Evolutionary conservation across 2,329 filamentous ascomycete species (phyloP).

Genomic region (Ophiostoma fasciatum): DNA sequence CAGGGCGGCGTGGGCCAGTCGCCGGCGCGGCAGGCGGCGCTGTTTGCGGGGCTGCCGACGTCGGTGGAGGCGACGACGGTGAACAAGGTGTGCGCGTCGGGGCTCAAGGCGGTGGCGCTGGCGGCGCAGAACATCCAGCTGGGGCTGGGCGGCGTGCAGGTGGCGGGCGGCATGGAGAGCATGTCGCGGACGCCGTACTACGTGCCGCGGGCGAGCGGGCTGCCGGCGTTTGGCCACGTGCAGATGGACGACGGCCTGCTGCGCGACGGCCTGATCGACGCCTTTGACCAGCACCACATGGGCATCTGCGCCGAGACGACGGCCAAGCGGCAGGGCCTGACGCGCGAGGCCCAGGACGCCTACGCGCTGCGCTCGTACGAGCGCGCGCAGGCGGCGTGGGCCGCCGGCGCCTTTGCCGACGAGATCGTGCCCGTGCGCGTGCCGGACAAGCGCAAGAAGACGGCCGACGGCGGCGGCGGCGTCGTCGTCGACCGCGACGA

Average conservation of each 20-base stretch:
- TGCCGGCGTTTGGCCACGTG: conserved; percentile 76
- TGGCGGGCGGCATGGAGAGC: conserved; percentile 96
- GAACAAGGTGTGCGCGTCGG: conserved; percentile 97
- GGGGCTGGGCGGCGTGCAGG: conserved; percentile 71
- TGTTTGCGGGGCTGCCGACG: conserved; percentile 75
- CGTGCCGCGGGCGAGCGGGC: conserved; percentile 61
- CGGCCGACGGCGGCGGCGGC: conserved; percentile 59
- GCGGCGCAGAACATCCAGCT: conserved; percentile 93
- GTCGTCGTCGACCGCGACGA: conserved; percentile 70
- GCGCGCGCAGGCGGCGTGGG: conserved; percentile 82
- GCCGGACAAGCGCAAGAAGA: conserved; percentile 50
- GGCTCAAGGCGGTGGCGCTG: conserved; percentile 78
- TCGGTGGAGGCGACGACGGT: conserved; percentile 78
- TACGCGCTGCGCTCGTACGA: conserved; percentile 85
- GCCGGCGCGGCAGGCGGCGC: conserved; percentile 76
- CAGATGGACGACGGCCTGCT: conserved; percentile 84
- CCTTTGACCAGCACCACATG: conserved; percentile 97
- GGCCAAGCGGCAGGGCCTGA: conserved; percentile 71
- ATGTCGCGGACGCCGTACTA: conserved; percentile 95
- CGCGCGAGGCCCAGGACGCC: conserved; percentile 74
- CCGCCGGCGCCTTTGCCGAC: conserved; percentile 65
- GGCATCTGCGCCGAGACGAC: conserved; percentile 92
- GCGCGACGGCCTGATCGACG: conserved; percentile 89
- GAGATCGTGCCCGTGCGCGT: conserved; percentile 84
- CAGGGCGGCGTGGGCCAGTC: conserved; percentile 75